Percentiles rank a stretch among this genome's conserved stretches.
phyloP scores from a whole-genome alignment of 306 rosid species.

The Rosa rugosa region DNA sequence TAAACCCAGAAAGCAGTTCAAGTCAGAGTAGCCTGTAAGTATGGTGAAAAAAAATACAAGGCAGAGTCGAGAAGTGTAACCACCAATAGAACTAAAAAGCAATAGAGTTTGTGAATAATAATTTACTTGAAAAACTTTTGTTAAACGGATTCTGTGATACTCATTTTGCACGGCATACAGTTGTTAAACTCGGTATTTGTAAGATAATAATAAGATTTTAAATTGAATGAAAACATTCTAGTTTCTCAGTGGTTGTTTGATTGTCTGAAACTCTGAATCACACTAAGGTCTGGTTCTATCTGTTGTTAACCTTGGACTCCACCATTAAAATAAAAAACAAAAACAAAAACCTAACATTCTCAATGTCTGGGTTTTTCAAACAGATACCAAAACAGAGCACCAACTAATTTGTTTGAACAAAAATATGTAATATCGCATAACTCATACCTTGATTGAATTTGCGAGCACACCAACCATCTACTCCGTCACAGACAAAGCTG shows the following conservation, averaged over 20 bases:
- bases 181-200: background rate
- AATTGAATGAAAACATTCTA: background rate
- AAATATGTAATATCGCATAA: background rate
- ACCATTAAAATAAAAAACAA: background rate
- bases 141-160: background rate
- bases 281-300: background rate
- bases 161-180: background rate
- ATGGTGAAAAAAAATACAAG: background rate
- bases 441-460: conserved; percentile 91
- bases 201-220: background rate
- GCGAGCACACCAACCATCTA: conserved; percentile 99
- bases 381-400: background rate
- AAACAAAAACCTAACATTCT: background rate
- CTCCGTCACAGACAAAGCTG: conserved; percentile 95
- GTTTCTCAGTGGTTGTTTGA: background rate
- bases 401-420: background rate
- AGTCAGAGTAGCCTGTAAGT: background rate
- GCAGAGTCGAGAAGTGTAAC: background rate
- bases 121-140: background rate
- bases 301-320: background rate
- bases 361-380: background rate
- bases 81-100: background rate
- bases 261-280: background rate
- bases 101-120: background rate
- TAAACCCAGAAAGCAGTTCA: background rate